These are phyloP conservation scores for Ustulina deusta DNA, from an alignment of 2,329 filamentous ascomycete genomes.

Conservation along the genomic window DNA sequence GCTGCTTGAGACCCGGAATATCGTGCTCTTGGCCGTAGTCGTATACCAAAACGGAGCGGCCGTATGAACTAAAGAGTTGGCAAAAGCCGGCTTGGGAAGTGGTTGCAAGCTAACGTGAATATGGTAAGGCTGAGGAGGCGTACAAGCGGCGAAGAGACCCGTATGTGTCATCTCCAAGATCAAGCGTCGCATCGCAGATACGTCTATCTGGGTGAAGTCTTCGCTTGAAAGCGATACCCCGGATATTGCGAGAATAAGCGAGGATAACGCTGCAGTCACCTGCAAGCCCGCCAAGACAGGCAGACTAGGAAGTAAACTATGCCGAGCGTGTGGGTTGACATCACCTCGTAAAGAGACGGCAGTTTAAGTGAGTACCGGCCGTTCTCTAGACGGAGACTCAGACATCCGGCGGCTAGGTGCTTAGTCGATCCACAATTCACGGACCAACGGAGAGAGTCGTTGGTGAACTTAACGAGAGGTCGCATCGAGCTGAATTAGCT, in stretches of 20 bases:
- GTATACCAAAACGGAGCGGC: slow-evolving; percentile 27
- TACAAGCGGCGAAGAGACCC: slow-evolving; percentile 18
- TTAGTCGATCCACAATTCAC: slow-evolving; percentile 25
- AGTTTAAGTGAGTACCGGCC: slow-evolving; percentile 20
- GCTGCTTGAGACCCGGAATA: slow-evolving; percentile 42
- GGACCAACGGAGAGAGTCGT: slow-evolving; percentile 27
- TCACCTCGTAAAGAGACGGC: slow-evolving; percentile 22
- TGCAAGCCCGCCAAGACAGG: slow-evolving; percentile 34
- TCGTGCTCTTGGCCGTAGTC: slow-evolving; percentile 30
- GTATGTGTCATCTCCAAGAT: slow-evolving; percentile 37
- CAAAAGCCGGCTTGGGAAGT: slow-evolving; percentile 21
- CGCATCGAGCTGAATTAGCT: slow-evolving; percentile 34
- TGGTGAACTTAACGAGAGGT: slow-evolving; percentile 30
- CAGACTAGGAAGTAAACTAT: slow-evolving; percentile 19
- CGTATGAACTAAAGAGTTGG: slow-evolving; percentile 13
- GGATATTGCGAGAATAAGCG: slow-evolving; percentile 44
- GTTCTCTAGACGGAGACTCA: slow-evolving; percentile 21
- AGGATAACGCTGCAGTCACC: slow-evolving; percentile 38
- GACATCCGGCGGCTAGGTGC: slow-evolving; percentile 30
- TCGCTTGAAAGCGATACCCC: slow-evolving; percentile 43
- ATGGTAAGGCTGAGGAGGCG: slow-evolving; percentile 47
- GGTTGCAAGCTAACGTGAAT: slow-evolving; percentile 25
- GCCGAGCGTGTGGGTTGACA: slow-evolving; percentile 27
- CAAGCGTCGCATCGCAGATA: slow-evolving; percentile 46
- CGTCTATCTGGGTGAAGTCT: slow-evolving; percentile 46